These are phyloP conservation scores for Fomitopsis pulvina DNA, from an alignment of 768 basidiomycete species.

Conservation along the genomic window DNA sequence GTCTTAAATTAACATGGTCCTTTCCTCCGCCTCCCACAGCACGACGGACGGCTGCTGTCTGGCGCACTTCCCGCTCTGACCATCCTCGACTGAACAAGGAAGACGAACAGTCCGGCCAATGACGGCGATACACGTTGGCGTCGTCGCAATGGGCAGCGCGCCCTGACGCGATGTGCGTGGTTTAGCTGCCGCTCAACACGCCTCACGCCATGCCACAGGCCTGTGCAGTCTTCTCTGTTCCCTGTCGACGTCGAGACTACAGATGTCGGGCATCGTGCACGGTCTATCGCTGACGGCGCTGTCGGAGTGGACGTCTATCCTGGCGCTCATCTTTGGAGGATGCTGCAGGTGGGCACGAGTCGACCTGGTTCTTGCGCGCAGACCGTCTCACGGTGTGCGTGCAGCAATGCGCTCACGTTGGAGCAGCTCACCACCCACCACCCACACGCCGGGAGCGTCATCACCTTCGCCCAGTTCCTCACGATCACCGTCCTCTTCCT, in stretches of 20 bases:
- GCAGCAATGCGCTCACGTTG: constrained; percentile 71
- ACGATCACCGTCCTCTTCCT: constrained; percentile 71
- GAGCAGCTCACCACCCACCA: constrained; percentile 66
- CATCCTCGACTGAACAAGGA: too few relatives aligned
- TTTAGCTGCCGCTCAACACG: not conserved
- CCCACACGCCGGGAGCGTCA: constrained; percentile 70
- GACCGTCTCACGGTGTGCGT: not conserved
- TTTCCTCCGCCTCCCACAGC: too few relatives aligned
- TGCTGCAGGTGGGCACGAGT: constrained; percentile 75
- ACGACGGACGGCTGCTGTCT: too few relatives aligned
- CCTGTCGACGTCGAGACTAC: not conserved
- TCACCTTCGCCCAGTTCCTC: constrained; percentile 85
- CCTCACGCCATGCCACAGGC: not conserved
- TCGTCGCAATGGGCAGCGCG: not conserved
- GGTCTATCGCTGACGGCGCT: constrained; percentile 11
- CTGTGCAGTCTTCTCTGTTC: not conserved
- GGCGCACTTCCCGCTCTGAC: too few relatives aligned
- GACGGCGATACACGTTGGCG: not conserved
- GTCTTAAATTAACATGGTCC: too few relatives aligned
- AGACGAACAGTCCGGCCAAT: not conserved
- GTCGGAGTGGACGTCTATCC: constrained; percentile 52
- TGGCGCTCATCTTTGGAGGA: constrained; percentile 81
- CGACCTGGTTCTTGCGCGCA: not conserved
- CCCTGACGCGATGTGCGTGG: not conserved
- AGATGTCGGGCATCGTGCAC: not conserved